Evolutionary conservation across 441 rosid genomes (phyloP).

Genomic region (Geranium incanum): DNA sequence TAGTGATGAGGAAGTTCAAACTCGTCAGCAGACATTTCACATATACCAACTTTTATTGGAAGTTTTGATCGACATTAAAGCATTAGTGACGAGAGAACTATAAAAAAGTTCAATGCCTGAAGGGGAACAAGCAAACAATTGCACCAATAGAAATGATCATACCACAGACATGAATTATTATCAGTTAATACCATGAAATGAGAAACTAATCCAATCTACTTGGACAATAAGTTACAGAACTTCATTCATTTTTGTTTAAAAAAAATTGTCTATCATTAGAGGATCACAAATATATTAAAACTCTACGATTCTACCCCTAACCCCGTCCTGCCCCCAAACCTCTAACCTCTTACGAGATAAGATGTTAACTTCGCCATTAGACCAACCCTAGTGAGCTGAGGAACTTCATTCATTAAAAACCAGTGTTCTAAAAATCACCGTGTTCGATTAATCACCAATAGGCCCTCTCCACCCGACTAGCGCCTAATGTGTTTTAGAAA

Average conservation of each 20-base stretch:
- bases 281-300: too few relatives aligned
- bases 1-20: not conserved
- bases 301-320: too few relatives aligned
- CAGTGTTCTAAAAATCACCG: too few relatives aligned
- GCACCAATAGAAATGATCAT: not conserved
- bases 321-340: too few relatives aligned
- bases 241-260: not conserved
- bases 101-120: not conserved
- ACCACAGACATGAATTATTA: not conserved
- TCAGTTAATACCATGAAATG: not conserved
- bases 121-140: not conserved
- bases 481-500: too few relatives aligned
- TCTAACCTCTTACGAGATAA: too few relatives aligned
- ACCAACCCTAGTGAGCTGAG: too few relatives aligned
- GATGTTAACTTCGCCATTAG: too few relatives aligned
- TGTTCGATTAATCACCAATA: too few relatives aligned
- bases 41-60: not conserved
- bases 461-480: too few relatives aligned
- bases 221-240: not conserved
- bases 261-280: too few relatives aligned
- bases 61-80: not conserved
- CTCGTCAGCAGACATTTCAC: not conserved
- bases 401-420: too few relatives aligned
- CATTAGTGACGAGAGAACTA: not conserved
- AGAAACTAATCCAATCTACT: not conserved